These are phyloP conservation scores for Salix exigua DNA, from an alignment of 345 rosid genomes.

Conservation along the genomic window DNA sequence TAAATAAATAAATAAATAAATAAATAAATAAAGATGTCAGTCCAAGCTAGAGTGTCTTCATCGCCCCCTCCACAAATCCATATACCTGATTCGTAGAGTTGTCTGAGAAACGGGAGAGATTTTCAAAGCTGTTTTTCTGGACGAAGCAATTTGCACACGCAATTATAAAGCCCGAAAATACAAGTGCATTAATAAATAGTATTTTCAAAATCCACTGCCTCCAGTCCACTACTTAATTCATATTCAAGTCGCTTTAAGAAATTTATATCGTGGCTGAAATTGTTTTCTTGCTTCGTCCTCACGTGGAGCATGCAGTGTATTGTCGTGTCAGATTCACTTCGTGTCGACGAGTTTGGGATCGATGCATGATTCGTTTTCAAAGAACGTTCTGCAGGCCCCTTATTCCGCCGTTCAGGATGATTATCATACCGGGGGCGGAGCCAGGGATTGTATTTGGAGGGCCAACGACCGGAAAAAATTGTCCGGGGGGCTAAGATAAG, in stretches of 20 bases:
- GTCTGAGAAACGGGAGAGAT: constrained; percentile 1
- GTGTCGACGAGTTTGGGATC: too few species aligned
- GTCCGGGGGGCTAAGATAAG: too few species aligned
- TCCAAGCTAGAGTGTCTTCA: not conserved
- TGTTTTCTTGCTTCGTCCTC: too few species aligned
- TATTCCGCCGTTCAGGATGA: too few species aligned
- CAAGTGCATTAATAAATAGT: not conserved
- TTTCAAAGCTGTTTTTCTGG: not conserved
- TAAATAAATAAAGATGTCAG: not conserved
- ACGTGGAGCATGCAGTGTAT: too few species aligned
- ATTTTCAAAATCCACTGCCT: not conserved
- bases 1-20: not conserved
- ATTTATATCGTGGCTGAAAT: not conserved
- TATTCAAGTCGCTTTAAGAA: not conserved
- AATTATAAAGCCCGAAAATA: not conserved
- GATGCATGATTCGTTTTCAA: too few species aligned
- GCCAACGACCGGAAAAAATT: too few species aligned
- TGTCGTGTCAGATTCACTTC: too few species aligned
- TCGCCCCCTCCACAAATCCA: not conserved
- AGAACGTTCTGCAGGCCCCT: too few species aligned
- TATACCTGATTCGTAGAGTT: not conserved
- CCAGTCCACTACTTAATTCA: not conserved
- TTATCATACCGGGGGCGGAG: too few species aligned
- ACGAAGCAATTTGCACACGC: not conserved
- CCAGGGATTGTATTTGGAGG: too few species aligned